A percentile compares a stretch with the other conserved stretches of the same genome.
phyloP scores from a whole-genome alignment of 257 asterid species.

The Sherardia arvensis region DNA sequence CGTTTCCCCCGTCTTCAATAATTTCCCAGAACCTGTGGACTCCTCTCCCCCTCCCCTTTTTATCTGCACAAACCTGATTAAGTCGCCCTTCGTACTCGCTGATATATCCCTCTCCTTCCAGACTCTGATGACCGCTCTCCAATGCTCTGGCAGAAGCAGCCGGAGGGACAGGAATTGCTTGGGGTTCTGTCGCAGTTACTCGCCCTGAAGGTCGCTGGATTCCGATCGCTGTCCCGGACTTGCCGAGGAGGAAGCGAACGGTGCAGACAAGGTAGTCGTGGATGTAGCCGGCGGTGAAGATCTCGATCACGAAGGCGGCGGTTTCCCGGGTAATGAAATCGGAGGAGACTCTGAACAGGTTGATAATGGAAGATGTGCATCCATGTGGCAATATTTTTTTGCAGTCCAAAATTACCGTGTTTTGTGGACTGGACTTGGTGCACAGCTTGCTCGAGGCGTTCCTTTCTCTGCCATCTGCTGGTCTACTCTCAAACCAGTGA shows the following conservation, averaged over 20 bases:
- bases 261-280: slow-evolving; percentile 56
- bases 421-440: slow-evolving; percentile 89
- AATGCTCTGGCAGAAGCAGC: too few relatives aligned
- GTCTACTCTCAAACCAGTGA: slow-evolving; percentile 82
- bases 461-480: slow-evolving; percentile 94
- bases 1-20: too few relatives aligned
- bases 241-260: slow-evolving; percentile 66
- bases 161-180: too few relatives aligned
- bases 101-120: too few relatives aligned
- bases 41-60: too few relatives aligned
- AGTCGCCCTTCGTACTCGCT: too few relatives aligned
- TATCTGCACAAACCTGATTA: too few relatives aligned
- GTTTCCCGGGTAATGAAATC: slow-evolving; percentile 66
- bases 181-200: too few relatives aligned
- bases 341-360: slow-evolving; percentile 60
- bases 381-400: not conserved
- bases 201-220: slow-evolving; percentile 79
- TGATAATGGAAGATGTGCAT: not conserved
- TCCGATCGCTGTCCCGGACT: slow-evolving; percentile 36
- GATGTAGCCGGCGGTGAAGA: slow-evolving; percentile 63
- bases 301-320: slow-evolving; percentile 72
- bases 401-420: slow-evolving; percentile 55
- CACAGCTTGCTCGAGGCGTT: slow-evolving; percentile 87
- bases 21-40: too few relatives aligned
- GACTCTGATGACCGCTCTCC: too few relatives aligned